Base-by-base conservation (phyloP, 106 monocot genomes). In the Alisma plantagoaquatica region DNA sequence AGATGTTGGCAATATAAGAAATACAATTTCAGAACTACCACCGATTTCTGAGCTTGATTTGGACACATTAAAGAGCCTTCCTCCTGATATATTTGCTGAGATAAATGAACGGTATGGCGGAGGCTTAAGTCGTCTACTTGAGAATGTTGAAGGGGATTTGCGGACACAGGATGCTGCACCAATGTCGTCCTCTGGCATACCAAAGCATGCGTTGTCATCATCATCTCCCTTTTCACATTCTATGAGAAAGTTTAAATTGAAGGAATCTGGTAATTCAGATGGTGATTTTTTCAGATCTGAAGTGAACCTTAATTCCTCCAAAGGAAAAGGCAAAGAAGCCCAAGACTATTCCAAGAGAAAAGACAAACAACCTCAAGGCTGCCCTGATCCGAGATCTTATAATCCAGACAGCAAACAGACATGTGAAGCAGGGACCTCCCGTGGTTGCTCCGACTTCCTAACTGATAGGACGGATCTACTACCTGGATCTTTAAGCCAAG, bases 91-190 rank as follows among this genome's bases (percentile, higher is more conserved):
- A 60, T 45, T 89, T 27, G 76, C 68, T 48, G 98, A 98, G 60
- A 79, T 85, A 57, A 74, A 90, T 74, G 68, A 66, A 25, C 49
- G 78, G 51, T 89, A 98, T 71, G 64, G 75, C 46, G 98, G 98
- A 46, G 73, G 64, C 43, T 62, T 98, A 26, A 59, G 23, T 61
- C 65, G 71, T 49, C 27, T 77, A 26, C 51, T 98, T 43, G 42
- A 65, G 41, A 69, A 50, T 41, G 32, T 41, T 32, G 61, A 15
- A 60, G 54, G 29, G 53, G 73, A 12, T 42, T 12, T 10, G 33
- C 23, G 31, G 27, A 1, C 47, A 55, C 41, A 46, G 9, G 12
- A 29, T 24, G 9, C 31, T 12, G 22, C 44, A 21, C 43, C 21
- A 2, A 56, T 33, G 43, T 48, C 29, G 4, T 23, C 44, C 26